These are phyloP conservation scores for Mimosa bimucronata DNA, from an alignment of 306 rosid species.

Conservation along the genomic window DNA sequence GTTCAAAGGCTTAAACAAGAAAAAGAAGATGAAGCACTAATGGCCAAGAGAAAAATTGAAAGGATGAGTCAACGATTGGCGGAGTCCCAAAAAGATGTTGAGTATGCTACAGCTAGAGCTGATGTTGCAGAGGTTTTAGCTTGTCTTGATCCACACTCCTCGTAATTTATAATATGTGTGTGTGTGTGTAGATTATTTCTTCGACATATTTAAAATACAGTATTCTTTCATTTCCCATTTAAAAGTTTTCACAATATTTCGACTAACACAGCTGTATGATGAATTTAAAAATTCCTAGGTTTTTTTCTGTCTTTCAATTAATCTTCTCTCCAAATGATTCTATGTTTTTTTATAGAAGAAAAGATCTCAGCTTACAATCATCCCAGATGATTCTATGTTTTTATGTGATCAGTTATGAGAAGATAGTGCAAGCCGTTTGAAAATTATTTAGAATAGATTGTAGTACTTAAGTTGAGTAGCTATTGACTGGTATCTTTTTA, in stretches of 20 bases:
- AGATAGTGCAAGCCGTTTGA: neutral
- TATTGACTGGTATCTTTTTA: neutral
- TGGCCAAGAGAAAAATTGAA: neutral
- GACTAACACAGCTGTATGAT: neutral
- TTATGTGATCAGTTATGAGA: neutral
- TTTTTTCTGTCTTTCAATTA: neutral
- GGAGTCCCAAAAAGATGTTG: neutral
- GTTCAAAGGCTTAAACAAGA: constrained; percentile 3
- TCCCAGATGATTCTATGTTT: neutral
- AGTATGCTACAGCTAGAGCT: neutral
- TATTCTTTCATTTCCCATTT: neutral
- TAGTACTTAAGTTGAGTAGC: neutral
- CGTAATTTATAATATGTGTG: neutral
- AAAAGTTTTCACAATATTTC: neutral
- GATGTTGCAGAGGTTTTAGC: constrained; percentile 4
- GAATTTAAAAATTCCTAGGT: neutral
- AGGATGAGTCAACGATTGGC: neutral
- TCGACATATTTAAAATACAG: neutral
- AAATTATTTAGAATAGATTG: neutral
- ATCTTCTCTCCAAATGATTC: neutral
- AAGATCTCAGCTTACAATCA: too few species aligned
- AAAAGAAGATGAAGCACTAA: neutral
- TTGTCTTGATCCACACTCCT: neutral
- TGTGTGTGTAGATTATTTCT: neutral
- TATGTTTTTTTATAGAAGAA: too few species aligned